Conservation (phyloP, 1,139 yeast genomes). For the Sugiyamaella neomexicana region DNA sequence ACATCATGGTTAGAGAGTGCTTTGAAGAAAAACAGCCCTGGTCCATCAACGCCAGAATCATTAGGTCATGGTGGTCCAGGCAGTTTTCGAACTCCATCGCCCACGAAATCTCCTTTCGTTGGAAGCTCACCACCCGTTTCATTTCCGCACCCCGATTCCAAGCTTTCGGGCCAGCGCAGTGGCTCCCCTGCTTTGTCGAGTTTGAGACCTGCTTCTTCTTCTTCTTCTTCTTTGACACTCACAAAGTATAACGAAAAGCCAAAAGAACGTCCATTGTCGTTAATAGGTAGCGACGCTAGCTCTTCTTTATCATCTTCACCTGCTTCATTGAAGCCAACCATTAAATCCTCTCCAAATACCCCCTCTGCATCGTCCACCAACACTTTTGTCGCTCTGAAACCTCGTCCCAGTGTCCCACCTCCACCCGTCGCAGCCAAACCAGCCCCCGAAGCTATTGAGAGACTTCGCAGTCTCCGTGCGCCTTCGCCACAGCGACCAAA, state of each 20-base stretch:
- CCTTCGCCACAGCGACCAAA: constrained; percentile 19
- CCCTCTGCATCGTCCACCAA: neutral
- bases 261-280: constrained; percentile 8
- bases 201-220: neutral
- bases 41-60: constrained; percentile 25
- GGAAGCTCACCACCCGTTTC: constrained; percentile 13
- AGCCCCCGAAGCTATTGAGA: constrained; percentile 16
- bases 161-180: neutral
- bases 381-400: constrained; percentile 3
- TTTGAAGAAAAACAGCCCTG: constrained; percentile 28
- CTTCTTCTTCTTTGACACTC: neutral
- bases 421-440: constrained; percentile 23
- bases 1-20: constrained; percentile 39
- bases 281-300: neutral
- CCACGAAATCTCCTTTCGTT: constrained; percentile 12
- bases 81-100: constrained; percentile 24
- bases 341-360: neutral
- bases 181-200: constrained; percentile 1
- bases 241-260: constrained; percentile 1
- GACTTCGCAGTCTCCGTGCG: constrained; percentile 28
- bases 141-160: constrained; percentile 6
- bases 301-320: neutral
- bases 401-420: constrained; percentile 4
- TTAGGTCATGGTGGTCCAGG: constrained; percentile 20
- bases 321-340: neutral